phyloP scores from a whole-genome alignment of 2,329 filamentous ascomycete genomes.

The Cercospora sp. region DNA sequence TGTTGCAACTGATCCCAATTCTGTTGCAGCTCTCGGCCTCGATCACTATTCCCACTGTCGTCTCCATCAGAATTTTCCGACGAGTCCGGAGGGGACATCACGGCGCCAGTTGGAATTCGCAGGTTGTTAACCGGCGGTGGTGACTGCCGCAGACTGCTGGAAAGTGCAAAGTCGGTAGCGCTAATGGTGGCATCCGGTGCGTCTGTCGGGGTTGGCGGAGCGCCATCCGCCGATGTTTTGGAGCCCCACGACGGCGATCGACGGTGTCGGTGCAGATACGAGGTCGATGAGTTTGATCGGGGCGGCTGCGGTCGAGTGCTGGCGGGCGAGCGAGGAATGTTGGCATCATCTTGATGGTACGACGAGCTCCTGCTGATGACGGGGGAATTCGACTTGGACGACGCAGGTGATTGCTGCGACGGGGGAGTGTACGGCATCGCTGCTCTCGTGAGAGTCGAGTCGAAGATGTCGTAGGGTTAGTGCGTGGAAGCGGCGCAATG shows the following conservation, averaged over 20 bases:
- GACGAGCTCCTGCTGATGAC: constrained; percentile 54
- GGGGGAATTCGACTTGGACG: constrained; percentile 56
- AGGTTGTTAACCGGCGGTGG: constrained; percentile 77
- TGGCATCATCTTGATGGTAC: constrained; percentile 45
- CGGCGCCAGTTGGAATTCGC: constrained; percentile 76
- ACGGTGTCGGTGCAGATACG: constrained; percentile 63
- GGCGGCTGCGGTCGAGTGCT: constrained; percentile 52
- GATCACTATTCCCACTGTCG: constrained; percentile 36
- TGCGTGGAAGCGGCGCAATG: constrained; percentile 41
- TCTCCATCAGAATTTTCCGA: constrained; percentile 80
- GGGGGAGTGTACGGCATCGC: constrained; percentile 87
- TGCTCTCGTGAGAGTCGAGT: constrained; percentile 24
- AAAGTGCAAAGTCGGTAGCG: constrained; percentile 41
- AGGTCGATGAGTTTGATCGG: constrained; percentile 59
- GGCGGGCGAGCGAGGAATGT: constrained; percentile 38
- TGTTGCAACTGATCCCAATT: constrained; percentile 70
- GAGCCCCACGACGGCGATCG: constrained; percentile 55
- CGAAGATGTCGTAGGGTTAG: constrained; percentile 36
- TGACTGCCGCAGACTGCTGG: constrained; percentile 73
- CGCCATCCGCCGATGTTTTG: constrained; percentile 24
- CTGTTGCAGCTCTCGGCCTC: constrained; percentile 46
- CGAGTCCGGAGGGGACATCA: constrained; percentile 91
- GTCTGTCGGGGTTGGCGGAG: constrained; percentile 37
- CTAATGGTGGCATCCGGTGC: constrained; percentile 22
- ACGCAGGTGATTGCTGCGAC: constrained; percentile 62